A percentile compares a stretch with the other conserved stretches of the same genome.
These are phyloP conservation scores for Pseudodiploospora longispora DNA, from an alignment of 2,329 filamentous ascomycete species.

Conservation along the genomic window DNA sequence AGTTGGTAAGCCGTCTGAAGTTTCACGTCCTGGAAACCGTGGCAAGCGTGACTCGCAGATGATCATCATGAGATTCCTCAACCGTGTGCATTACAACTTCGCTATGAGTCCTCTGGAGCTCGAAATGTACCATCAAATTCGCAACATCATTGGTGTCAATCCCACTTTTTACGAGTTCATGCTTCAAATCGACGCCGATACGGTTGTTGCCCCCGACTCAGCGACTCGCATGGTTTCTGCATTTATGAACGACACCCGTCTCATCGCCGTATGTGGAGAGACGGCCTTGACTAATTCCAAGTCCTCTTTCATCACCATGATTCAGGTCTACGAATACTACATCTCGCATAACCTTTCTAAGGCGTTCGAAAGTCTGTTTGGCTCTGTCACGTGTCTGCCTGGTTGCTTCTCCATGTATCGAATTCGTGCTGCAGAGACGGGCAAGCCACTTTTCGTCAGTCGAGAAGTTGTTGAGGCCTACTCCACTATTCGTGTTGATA, in stretches of 20 bases:
- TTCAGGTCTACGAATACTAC: constrained; percentile 99
- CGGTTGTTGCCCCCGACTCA: constrained; percentile 81
- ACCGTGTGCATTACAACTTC: constrained; percentile 95
- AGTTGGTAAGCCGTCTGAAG: constrained; percentile 94
- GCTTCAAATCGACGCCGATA: constrained; percentile 95
- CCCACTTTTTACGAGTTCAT: constrained; percentile 97
- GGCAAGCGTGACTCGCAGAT: constrained; percentile 99
- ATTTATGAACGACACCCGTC: constrained; percentile 82
- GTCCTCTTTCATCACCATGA: constrained; percentile 92
- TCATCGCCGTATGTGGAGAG: constrained; percentile 94
- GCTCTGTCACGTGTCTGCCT: constrained; percentile 92
- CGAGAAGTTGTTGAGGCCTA: constrained; percentile 84
- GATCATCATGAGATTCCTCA: constrained; percentile 97
- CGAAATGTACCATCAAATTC: constrained; percentile 97
- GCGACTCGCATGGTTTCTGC: constrained; percentile 86
- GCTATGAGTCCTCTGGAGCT: constrained; percentile 94
- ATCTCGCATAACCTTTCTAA: constrained; percentile 97
- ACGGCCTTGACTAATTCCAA: constrained; percentile 91
- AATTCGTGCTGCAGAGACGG: constrained; percentile 85
- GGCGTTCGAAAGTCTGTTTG: constrained; percentile 95
- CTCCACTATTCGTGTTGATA: constrained; percentile 89
- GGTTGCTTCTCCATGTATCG: constrained; percentile 99
- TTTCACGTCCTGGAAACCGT: constrained; percentile 89
- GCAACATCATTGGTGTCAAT: constrained; percentile 97
- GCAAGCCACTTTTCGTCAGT: constrained; percentile 94